Evolutionary conservation across 495 filamentous ascomycete species (phyloP), one percentile per base, ranked within the genome.

Genomic region (Penicillium samsonianum): DNA sequence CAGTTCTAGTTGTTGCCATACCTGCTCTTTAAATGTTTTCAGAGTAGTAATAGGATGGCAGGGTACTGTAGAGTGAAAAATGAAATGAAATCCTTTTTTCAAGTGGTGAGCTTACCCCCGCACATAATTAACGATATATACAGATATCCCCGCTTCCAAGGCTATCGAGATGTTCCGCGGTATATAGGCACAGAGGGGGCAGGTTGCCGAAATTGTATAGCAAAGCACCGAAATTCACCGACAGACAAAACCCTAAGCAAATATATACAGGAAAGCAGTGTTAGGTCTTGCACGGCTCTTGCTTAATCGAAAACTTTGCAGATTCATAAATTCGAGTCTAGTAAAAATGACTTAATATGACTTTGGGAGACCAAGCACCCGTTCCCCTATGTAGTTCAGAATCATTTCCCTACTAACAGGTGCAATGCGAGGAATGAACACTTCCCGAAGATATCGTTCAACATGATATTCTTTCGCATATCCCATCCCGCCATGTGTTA

Each of bases 321-420:
- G 4, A n/a, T n/a, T n/a, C n/a, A 41, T 20, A 20, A 1, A 41
- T n/a, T 38, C n/a, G 35, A 2, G 35, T 30, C 8, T 14, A 38
- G 10, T 11, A 4, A 45, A 22, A 2, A 45, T 23, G 14, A 53
- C 49, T 56, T 10, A 84, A 56, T 83, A 84, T 40, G 79, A 82
- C 40, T 75, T 67, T 3, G 75, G 75, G 20, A 76, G 63, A 41
- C 70, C 64, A 17, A 91, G 69, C 0, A 84, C 85, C 67, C 84
- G 86, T 69, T 92, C 87, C 16, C 81, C 82, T 30, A 91, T 79
- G 60, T 84, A 91, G 58, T 90, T 90, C 75, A 89, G 71, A 47
- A 91, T 88, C 89, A 91, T 91, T 72, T 91, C 89, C 0, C 84
- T 75, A 65, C 85, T 88, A 1, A 91, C 85, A 0, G 87, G 88